Evolutionary conservation across 2,329 filamentous ascomycete species (phyloP).

Genomic region (Botryosphaeria dothidea): DNA sequence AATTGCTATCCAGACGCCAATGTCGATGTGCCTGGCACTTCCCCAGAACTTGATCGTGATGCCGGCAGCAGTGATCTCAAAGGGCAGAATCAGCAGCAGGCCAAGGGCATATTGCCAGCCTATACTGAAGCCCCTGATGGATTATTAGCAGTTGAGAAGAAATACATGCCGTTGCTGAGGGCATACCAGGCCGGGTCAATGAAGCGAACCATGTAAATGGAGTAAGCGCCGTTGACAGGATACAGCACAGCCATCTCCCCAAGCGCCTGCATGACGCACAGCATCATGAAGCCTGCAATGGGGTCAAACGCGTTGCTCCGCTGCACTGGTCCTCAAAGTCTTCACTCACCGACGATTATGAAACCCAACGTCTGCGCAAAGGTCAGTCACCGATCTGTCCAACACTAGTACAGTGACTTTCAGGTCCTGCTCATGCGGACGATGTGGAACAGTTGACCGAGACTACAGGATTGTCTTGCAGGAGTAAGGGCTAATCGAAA

Average conservation of each 20-base stretch:
- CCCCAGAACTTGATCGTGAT: constrained; percentile 41
- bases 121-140: constrained; percentile 76
- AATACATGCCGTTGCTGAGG: constrained; percentile 38
- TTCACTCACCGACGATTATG: constrained; percentile 29
- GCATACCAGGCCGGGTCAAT: constrained; percentile 80
- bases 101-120: constrained; percentile 92
- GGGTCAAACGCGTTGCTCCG: too few species aligned
- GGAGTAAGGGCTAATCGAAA: too few species aligned
- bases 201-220: constrained; percentile 90
- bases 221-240: constrained; percentile 89
- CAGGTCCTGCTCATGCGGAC: too few species aligned
- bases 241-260: constrained; percentile 90
- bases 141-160: constrained; percentile 26
- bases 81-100: constrained; percentile 65
- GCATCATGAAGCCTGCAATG: constrained; percentile 76
- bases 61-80: constrained; percentile 39
- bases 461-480: too few species aligned
- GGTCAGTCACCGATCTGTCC: constrained; percentile 37
- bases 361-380: constrained; percentile 48
- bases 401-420: too few species aligned
- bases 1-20: constrained; percentile 38
- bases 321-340: too few species aligned
- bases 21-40: constrained; percentile 27
- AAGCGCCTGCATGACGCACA: constrained; percentile 86
- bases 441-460: too few species aligned